Evolutionary conservation across 345 rosid species (phyloP), one percentile per base, ranked within the genome.

Genomic region (Geranium rotundifolium): DNA sequence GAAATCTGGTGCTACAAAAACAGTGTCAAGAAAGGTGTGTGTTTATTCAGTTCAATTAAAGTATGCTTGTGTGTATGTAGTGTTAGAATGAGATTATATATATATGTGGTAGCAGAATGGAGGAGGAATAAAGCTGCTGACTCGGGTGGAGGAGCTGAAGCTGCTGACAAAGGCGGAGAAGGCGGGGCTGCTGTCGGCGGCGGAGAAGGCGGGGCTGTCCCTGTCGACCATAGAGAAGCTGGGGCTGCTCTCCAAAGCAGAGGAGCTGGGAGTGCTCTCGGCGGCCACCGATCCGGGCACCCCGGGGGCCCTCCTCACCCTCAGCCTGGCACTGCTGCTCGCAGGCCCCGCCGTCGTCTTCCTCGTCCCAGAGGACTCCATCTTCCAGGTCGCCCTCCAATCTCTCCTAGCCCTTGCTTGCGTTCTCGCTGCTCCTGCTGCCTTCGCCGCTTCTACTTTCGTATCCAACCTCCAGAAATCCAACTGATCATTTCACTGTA

Each of bases 141-240:
- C 97, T 29, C 80, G 96, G 72, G 97, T 92, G 58, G 98, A 89
- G 81, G 83, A 92, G 67, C 95, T 92, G 30, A 92, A 83, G 69
- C 87, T 92, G 18, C 75, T 92, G 23, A 84, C 83, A 59, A 89
- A 89, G 76, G 99, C 99, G 0, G 95, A 89, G 75, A 92, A 84
- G 63, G 96, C 96, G 0, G 97, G 99, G 5, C 69, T 92, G 17
- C 83, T 92, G 19, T 92, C 97, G 0, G 87, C 96, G 0, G 99
- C 97, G 0, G 99, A 89, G 80, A 89, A 89, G 59, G 74, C 77
- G 14, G 97, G 97, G n/a, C 67, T 92, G 29, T 92, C 97, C 2
- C 78, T 89, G 0, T 85, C 99, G 1, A 67, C 88, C 10, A 92
- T 92, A 9, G 97, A 92, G 90, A 89, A 87, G 75, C 82, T 89